Evolutionary conservation across 495 filamentous ascomycete genomes (phyloP).

Genomic region (Tetracladium marchalianum): DNA sequence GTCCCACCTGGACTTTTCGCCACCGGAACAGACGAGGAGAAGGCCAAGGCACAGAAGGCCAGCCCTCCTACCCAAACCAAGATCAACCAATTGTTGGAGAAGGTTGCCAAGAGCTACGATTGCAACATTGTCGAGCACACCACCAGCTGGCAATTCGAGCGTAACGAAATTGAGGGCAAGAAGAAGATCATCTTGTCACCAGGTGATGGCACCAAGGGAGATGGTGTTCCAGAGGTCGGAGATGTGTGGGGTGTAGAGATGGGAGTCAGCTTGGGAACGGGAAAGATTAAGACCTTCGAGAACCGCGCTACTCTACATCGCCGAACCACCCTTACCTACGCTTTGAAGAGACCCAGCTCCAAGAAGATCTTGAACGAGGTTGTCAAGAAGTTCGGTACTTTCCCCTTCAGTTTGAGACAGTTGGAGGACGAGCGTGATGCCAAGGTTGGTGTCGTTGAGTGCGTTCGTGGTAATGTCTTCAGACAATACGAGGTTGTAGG

Average conservation of each 20-base stretch:
- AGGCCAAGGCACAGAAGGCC: conserved; percentile 76
- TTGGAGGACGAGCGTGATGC: conserved; percentile 93
- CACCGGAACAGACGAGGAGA: conserved; percentile 81
- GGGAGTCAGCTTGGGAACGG: conserved; percentile 79
- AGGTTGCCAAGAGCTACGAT: conserved; percentile 81
- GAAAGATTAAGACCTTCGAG: conserved; percentile 85
- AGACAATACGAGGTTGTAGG: conserved; percentile 93
- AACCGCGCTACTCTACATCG: conserved; percentile 87
- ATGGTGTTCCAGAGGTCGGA: conserved; percentile 80
- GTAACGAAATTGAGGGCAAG: conserved; percentile 93
- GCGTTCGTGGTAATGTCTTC: conserved; percentile 80
- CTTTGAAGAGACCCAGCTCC: conserved; percentile 84
- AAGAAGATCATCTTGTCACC: conserved; percentile 97
- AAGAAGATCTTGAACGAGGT: conserved; percentile 85
- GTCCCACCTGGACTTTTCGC: conserved; percentile 78
- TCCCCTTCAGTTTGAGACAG: conserved; percentile 96
- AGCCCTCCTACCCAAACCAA: conserved; percentile 73
- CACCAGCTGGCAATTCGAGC: conserved; percentile 89
- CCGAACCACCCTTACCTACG: conserved; percentile 81
- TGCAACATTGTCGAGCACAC: conserved; percentile 95
- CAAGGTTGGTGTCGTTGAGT: conserved; percentile 93
- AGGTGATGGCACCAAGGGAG: conserved; percentile 77
- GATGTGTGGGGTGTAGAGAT: conserved; percentile 98
- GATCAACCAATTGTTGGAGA: conserved; percentile 80
- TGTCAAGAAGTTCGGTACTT: conserved; percentile 90